Conservation (phyloP, 305 asterid genomes). For the Vinca major region DNA sequence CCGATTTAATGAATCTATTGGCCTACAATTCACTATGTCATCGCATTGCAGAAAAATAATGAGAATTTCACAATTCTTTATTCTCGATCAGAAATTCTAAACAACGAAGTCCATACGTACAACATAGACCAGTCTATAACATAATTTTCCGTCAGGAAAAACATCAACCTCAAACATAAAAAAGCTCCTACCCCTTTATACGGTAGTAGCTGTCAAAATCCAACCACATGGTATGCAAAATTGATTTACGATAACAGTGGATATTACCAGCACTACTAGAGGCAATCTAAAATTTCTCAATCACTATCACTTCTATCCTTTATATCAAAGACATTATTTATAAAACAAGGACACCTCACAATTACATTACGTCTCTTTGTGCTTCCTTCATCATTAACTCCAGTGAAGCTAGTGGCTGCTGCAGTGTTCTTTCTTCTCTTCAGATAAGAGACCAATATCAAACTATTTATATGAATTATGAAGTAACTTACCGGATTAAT, state of each 20-base stretch:
- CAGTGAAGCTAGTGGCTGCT: background rate
- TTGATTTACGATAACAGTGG: background rate
- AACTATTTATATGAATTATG: background rate
- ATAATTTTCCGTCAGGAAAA: no score
- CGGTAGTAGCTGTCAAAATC: background rate
- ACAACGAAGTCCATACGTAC: no score
- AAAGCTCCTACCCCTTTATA: background rate
- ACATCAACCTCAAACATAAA: no score
- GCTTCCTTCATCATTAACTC: constrained; percentile 10
- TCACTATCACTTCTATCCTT: constrained; percentile 13
- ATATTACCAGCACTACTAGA: constrained; percentile 6
- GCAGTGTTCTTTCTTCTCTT: background rate
- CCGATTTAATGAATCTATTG: no score
- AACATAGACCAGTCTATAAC: no score
- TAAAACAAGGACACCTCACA: background rate
- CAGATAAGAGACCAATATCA: background rate
- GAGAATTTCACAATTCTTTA: no score
- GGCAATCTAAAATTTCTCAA: constrained; percentile 7
- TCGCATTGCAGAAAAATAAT: no score
- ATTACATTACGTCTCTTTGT: constrained; percentile 8
- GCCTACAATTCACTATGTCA: no score
- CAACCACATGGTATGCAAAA: background rate
- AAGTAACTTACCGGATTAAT: no score
- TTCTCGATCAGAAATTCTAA: no score
- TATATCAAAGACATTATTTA: background rate